Evolutionary conservation across 164 flowering plant genomes (phyloP).

Genomic region (Vitis rupestris): DNA sequence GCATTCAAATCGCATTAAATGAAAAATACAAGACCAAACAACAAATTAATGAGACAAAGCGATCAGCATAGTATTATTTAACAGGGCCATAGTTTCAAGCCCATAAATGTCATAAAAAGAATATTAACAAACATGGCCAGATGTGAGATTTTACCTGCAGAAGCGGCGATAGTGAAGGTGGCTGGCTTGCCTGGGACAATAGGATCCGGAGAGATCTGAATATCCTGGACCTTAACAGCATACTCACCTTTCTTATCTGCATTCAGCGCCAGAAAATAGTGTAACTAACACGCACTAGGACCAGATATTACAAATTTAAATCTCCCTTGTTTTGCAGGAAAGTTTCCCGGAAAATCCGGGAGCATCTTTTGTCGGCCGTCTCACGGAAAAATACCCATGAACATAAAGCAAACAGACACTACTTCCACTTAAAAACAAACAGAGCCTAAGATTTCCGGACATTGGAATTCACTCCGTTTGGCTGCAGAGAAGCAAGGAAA

Average conservation of each 20-base stretch:
- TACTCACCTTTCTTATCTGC: slow-evolving; percentile 24
- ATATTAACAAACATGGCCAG: neutral
- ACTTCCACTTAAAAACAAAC: neutral
- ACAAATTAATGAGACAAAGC: too few species aligned
- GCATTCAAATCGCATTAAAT: too few species aligned
- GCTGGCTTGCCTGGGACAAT: slow-evolving; percentile 26
- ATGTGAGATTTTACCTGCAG: slow-evolving; percentile 17
- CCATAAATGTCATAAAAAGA: neutral
- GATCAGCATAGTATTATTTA: too few species aligned
- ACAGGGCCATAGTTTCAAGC: too few species aligned
- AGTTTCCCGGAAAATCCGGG: neutral
- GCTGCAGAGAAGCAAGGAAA: too few species aligned
- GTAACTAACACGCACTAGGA: neutral
- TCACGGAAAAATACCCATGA: too few species aligned
- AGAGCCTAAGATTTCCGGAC: neutral
- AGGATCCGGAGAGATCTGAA: slow-evolving; percentile 27
- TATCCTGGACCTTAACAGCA: slow-evolving; percentile 28
- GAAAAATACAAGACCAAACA: too few species aligned
- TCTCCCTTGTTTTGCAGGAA: neutral
- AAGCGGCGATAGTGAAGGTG: slow-evolving; percentile 28
- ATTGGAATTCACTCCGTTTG: too few species aligned
- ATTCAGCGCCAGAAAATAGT: neutral
- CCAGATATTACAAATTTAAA: neutral
- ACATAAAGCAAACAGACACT: too few species aligned
- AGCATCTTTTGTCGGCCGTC: too few species aligned